These are phyloP conservation scores for Fusarium papillatum DNA, from an alignment of 2,329 filamentous ascomycete species.

Conservation along the genomic window DNA sequence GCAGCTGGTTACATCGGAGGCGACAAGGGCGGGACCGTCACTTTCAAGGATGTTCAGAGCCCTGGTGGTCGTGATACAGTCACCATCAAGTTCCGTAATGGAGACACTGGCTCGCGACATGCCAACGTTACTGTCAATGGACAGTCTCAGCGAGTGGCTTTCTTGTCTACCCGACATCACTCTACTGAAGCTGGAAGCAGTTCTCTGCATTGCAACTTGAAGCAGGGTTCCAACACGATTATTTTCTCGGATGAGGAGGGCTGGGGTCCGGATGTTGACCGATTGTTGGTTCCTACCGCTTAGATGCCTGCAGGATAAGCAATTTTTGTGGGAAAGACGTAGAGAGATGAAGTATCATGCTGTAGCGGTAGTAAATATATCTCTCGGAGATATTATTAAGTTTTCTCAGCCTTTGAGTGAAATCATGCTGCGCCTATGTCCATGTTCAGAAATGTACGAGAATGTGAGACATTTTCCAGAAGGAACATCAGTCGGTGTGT, in stretches of 20 bases:
- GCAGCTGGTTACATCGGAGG: conserved; percentile 70
- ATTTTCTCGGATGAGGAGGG: conserved; percentile 57
- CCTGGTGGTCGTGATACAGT: conserved; percentile 63
- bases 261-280: conserved; percentile 59
- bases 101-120: conserved; percentile 64
- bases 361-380: too few relatives aligned
- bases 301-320: too few relatives aligned
- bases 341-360: too few relatives aligned
- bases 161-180: conserved; percentile 61
- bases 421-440: too few relatives aligned
- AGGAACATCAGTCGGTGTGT: too few relatives aligned
- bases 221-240: conserved; percentile 63
- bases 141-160: conserved; percentile 63
- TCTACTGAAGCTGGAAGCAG: conserved; percentile 58
- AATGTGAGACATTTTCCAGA: too few relatives aligned
- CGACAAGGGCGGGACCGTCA: conserved; percentile 57
- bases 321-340: too few relatives aligned
- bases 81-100: conserved; percentile 68
- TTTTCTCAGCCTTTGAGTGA: too few relatives aligned
- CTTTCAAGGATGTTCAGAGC: conserved; percentile 61
- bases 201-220: conserved; percentile 61
- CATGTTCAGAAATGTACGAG: too few relatives aligned
- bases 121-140: conserved; percentile 70
- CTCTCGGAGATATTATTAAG: too few relatives aligned
- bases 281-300: conserved; percentile 61